Base-by-base conservation (phyloP, 78 protist genomes). In the Dictyostelium purpureum region DNA sequence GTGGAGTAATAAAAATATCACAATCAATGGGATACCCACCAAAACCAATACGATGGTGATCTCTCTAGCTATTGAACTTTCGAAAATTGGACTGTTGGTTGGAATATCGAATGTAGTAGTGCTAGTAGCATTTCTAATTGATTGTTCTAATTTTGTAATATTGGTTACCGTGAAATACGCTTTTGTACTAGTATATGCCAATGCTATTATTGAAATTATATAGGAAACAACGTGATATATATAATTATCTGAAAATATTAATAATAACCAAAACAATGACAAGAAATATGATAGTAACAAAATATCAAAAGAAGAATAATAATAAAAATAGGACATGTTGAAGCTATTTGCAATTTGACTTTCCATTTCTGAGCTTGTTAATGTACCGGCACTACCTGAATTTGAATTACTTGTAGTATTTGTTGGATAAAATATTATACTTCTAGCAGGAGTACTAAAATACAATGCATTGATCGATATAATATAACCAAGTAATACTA, bases 291-390 rank as follows among this genome's bases (percentile, higher is more conserved):
- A 43, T 24, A 85, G 28, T 19, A 85, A 33, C 3, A 85, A 74
- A 6, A 52, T 37, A 73, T 85, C 92, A 26, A 85, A 73, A 6
- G 80, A 43, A 19, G 92, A 85, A n/a, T 59, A 85, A n/a, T 43
- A 85, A 21, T 73, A 40, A 28, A 85, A 85, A 51, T 85, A 85
- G 88, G 28, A 24, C 61, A 4, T 42, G 73, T 61, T 59, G 38
- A 7, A 26, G 12, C 14, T 52, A 24, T 52, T 19, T 52, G 26
- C 21, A 52, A 12, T 59, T 21, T 6, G 14, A 4, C 14, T 16
- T 19, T 52, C 19, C 28, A 0, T 4, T 59, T 28, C n/a, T 24
- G 35, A 5, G 18, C 43, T 43, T 71, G 66, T 16, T 31, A 40
- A 26, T 73, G 59, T 26, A 19, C 57, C 14, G 4, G 5, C 43